A percentile compares a stretch with the other conserved stretches of the same genome.
Conservation (phyloP, 2,329 filamentous ascomycete species). For the Fusarium neocosmosporiellum region DNA sequence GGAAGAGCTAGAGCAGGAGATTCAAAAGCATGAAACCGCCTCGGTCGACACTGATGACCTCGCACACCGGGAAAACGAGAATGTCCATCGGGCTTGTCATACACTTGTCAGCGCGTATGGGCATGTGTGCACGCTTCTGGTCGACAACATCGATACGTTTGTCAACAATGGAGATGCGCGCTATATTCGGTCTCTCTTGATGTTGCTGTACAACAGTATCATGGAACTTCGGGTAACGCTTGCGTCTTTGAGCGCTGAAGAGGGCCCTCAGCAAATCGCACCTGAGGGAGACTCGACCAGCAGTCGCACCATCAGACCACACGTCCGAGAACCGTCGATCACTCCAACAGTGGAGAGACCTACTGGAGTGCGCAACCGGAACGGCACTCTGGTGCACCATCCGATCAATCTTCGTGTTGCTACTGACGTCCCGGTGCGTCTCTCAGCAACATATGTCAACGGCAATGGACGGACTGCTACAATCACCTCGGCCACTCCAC, state of each 20-base stretch:
- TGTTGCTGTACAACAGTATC: slow-evolving; percentile 74
- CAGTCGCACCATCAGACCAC: slow-evolving; percentile 62
- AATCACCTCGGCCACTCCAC: slow-evolving; percentile 74
- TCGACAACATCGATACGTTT: slow-evolving; percentile 71
- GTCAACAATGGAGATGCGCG: slow-evolving; percentile 74
- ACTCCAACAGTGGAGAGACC: slow-evolving; percentile 65
- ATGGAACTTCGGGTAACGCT: slow-evolving; percentile 72
- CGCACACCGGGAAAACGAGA: slow-evolving; percentile 68
- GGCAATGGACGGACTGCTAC: slow-evolving; percentile 62
- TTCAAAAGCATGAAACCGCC: slow-evolving; percentile 68
- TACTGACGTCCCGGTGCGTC: slow-evolving; percentile 60
- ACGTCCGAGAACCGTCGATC: slow-evolving; percentile 62
- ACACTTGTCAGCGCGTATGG: slow-evolving; percentile 73
- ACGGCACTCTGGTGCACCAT: slow-evolving; percentile 57
- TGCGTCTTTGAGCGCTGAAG: slow-evolving; percentile 47
- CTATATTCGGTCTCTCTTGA: slow-evolving; percentile 73
- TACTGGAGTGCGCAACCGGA: slow-evolving; percentile 46
- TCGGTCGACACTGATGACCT: slow-evolving; percentile 60
- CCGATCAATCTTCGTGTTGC: slow-evolving; percentile 66
- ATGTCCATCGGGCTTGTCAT: slow-evolving; percentile 71
- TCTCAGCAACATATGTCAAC: slow-evolving; percentile 60
- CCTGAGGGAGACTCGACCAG: slow-evolving; percentile 34
- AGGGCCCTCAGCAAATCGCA: slow-evolving; percentile 32
- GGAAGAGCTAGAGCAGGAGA: slow-evolving; percentile 72
- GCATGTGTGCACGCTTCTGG: slow-evolving; percentile 71